Evolutionary conservation across 192 early-diverging fungal species (phyloP).

Genomic region (Paraglomus brasilianum): DNA sequence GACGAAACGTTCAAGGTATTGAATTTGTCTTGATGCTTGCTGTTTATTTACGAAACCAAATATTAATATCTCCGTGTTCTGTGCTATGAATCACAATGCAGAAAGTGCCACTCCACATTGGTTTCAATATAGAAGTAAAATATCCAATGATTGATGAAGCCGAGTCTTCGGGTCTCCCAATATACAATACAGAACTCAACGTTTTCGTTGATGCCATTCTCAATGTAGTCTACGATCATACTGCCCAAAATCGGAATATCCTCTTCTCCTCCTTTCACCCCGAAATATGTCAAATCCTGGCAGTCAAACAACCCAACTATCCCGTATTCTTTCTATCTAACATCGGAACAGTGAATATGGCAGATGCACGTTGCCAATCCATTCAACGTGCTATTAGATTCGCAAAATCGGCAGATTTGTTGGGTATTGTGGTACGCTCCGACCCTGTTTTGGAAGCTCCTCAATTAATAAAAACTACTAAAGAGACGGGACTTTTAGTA

Average conservation of each 20-base stretch:
- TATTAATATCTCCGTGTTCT: background rate
- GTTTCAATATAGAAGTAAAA: slow-evolving; percentile 96
- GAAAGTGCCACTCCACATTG: slow-evolving; percentile 69
- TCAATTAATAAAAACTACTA: slow-evolving; percentile 65
- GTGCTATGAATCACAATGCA: slow-evolving; percentile 26
- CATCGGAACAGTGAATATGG: slow-evolving; percentile 69
- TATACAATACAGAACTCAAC: slow-evolving; percentile 75
- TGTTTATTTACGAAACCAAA: background rate
- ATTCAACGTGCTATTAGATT: slow-evolving; percentile 76
- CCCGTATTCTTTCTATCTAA: slow-evolving; percentile 93
- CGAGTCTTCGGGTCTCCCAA: slow-evolving; percentile 65
- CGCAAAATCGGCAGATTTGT: slow-evolving; percentile 66
- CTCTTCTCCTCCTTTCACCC: slow-evolving; percentile 95
- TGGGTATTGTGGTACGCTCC: slow-evolving; percentile 79
- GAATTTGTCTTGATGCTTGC: slow-evolving; percentile 22
- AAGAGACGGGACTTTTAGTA: slow-evolving; percentile 65
- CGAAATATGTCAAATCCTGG: slow-evolving; percentile 79
- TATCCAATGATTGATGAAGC: slow-evolving; percentile 93
- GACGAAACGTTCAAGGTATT: slow-evolving; percentile 69
- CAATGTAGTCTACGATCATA: slow-evolving; percentile 64
- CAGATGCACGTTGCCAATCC: slow-evolving; percentile 79
- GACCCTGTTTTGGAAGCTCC: slow-evolving; percentile 76
- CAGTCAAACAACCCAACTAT: slow-evolving; percentile 82
- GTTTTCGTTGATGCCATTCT: slow-evolving; percentile 84
- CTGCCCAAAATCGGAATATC: slow-evolving; percentile 59